Evolutionary conservation across 192 early-diverging fungal genomes (phyloP).

Genomic region (Entophlyctis luteolus): DNA sequence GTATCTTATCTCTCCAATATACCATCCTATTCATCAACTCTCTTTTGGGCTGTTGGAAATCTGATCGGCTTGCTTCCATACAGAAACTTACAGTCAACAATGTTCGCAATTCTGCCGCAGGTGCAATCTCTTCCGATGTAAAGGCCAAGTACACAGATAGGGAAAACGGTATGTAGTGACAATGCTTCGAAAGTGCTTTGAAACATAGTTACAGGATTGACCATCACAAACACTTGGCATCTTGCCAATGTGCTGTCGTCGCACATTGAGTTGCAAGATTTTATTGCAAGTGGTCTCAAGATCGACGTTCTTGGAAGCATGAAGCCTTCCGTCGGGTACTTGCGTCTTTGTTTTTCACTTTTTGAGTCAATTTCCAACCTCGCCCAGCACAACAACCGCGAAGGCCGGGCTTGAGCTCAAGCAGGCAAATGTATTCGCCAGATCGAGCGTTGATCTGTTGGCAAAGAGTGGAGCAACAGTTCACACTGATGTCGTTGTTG

Average conservation of each 20-base stretch:
- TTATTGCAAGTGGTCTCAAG: constrained; percentile 94
- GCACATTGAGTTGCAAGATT: constrained; percentile 89
- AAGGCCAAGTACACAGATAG: constrained; percentile 97
- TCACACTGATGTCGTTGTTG: constrained; percentile 83
- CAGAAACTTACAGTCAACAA: constrained; percentile 95
- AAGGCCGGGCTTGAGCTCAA: constrained; percentile 88
- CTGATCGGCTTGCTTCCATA: too few relatives aligned
- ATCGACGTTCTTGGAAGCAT: constrained; percentile 79
- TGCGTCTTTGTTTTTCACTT: background rate
- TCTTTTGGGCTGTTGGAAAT: too few relatives aligned
- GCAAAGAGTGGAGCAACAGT: constrained; percentile 78
- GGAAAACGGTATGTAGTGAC: constrained; percentile 60
- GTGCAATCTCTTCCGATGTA: constrained; percentile 88
- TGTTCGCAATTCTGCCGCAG: constrained; percentile 86
- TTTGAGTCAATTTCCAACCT: too few relatives aligned
- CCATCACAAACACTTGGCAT: constrained; percentile 95
- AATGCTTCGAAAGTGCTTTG: background rate
- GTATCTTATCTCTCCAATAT: constrained; percentile 35
- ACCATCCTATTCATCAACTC: background rate
- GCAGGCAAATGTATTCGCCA: constrained; percentile 89
- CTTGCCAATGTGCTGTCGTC: constrained; percentile 86
- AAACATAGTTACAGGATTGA: constrained; percentile 51
- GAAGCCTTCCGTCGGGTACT: constrained; percentile 70
- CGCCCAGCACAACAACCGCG: constrained; percentile 63
- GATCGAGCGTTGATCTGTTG: constrained; percentile 87